These are phyloP conservation scores for Fraxinus nigra DNA, from an alignment of 305 asterid species.

Conservation along the genomic window DNA sequence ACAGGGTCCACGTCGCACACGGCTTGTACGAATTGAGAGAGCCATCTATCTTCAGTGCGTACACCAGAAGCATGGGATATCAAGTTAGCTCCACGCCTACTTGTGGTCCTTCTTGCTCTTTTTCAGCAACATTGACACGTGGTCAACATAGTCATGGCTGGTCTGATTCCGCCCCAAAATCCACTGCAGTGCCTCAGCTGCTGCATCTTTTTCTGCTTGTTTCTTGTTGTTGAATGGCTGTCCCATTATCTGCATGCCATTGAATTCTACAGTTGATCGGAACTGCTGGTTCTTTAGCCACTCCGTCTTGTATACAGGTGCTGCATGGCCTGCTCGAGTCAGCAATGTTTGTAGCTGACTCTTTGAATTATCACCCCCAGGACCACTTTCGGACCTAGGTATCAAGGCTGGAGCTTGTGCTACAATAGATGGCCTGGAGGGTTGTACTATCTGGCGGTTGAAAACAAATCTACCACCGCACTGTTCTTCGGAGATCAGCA, in stretches of 20 bases:
- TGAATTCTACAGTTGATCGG: slow-evolving; percentile 62
- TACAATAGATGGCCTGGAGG: slow-evolving; percentile 34
- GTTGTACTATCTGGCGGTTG: slow-evolving; percentile 44
- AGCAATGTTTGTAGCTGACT: slow-evolving; percentile 84
- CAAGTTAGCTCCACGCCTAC: slow-evolving; percentile 24
- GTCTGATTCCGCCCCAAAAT: slow-evolving; percentile 55
- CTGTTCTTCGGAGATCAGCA: slow-evolving; percentile 70
- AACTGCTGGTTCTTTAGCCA: slow-evolving; percentile 63
- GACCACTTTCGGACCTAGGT: slow-evolving; percentile 59
- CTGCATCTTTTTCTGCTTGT: slow-evolving; percentile 93
- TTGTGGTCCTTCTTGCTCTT: slow-evolving; percentile 74
- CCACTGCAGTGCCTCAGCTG: slow-evolving; percentile 88
- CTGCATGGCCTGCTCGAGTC: slow-evolving; percentile 75
- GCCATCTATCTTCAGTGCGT: not conserved
- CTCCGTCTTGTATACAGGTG: slow-evolving; percentile 67
- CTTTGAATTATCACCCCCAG: slow-evolving; percentile 93
- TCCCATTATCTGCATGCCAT: slow-evolving; percentile 70
- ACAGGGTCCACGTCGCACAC: slow-evolving; percentile 8
- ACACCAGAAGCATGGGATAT: not conserved
- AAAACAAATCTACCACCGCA: slow-evolving; percentile 74
- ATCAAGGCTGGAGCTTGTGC: slow-evolving; percentile 31
- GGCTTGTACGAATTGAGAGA: not conserved
- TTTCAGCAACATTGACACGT: slow-evolving; percentile 67
- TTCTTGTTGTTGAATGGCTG: slow-evolving; percentile 82
- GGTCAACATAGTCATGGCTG: slow-evolving; percentile 50